Evolutionary conservation across 208 protist species (phyloP).

Genomic region (Eutreptiella sp.): DNA sequence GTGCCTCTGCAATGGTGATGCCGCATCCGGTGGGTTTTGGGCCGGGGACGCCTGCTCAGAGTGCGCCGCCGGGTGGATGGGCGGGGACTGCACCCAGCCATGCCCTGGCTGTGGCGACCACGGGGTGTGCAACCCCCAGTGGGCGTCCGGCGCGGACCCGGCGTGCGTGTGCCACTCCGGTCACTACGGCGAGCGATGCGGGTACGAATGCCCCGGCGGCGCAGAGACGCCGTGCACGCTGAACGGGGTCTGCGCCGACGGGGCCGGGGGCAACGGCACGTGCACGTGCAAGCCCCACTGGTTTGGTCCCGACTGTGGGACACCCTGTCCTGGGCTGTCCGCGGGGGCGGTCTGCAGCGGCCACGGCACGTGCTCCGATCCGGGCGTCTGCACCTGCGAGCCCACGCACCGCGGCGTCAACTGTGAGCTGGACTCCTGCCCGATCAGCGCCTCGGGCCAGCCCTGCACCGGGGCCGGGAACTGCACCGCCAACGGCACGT

Average conservation of each 20-base stretch:
- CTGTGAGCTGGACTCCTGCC: slow-evolving; percentile 5
- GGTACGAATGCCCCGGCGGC: neutral
- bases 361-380: slow-evolving; percentile 6
- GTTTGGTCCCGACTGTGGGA: neutral
- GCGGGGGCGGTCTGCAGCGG: slow-evolving; percentile 8
- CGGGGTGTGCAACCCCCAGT: neutral
- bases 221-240: neutral
- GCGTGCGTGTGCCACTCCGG: neutral
- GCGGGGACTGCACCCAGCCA: neutral
- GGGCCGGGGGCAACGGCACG: neutral
- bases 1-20: neutral
- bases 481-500: slow-evolving; percentile 6
- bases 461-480: no score
- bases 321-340: slow-evolving; percentile 4
- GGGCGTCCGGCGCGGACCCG: neutral
- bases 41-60: neutral
- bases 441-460: neutral
- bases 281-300: slow-evolving; percentile 8
- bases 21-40: no score
- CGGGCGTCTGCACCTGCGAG: slow-evolving; percentile 13
- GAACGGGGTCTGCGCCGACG: slow-evolving; percentile 8
- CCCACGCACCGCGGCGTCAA: neutral
- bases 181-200: neutral
- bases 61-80: neutral
- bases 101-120: neutral